These are phyloP conservation scores for Xylaria nigripes DNA, from an alignment of 495 filamentous ascomycete species.

Conservation along the genomic window DNA sequence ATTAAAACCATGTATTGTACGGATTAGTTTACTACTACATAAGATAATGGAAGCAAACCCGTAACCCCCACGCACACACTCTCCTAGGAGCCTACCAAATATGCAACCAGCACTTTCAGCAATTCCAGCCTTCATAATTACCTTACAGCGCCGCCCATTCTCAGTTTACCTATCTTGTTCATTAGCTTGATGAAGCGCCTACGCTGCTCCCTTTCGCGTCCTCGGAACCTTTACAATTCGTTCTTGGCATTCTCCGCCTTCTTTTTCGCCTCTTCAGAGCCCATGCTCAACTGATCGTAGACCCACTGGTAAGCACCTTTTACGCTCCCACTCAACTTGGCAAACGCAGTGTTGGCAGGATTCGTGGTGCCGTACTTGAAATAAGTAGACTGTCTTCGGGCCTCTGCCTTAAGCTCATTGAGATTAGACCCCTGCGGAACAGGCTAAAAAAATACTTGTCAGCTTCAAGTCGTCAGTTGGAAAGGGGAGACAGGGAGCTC, in stretches of 20 bases:
- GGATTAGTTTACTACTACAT: no score
- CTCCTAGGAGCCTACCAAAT: no score
- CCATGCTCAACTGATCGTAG: slow-evolving; percentile 46
- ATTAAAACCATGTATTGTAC: no score
- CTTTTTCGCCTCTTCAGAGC: slow-evolving; percentile 56
- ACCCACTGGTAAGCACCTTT: slow-evolving; percentile 51
- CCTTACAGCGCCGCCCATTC: no score
- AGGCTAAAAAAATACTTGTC: slow-evolving; percentile 49
- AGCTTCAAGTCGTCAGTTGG: slow-evolving; percentile 22
- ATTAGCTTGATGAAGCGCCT: not conserved
- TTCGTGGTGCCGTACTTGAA: slow-evolving; percentile 68
- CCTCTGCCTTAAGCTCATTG: slow-evolving; percentile 57
- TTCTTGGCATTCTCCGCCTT: slow-evolving; percentile 37
- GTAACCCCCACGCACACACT: no score
- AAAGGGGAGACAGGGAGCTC: slow-evolving; percentile 6
- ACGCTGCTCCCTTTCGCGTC: not conserved
- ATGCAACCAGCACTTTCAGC: no score
- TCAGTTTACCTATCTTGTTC: no score
- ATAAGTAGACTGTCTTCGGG: slow-evolving; percentile 63
- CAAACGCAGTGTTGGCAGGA: slow-evolving; percentile 56
- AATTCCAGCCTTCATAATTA: no score
- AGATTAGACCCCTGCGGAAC: slow-evolving; percentile 45
- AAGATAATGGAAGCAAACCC: no score
- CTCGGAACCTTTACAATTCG: slow-evolving; percentile 22
- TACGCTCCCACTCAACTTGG: slow-evolving; percentile 49